These are phyloP conservation scores for Teunomyces cretensis DNA, from an alignment of 805 yeast genomes.

Conservation along the genomic window DNA sequence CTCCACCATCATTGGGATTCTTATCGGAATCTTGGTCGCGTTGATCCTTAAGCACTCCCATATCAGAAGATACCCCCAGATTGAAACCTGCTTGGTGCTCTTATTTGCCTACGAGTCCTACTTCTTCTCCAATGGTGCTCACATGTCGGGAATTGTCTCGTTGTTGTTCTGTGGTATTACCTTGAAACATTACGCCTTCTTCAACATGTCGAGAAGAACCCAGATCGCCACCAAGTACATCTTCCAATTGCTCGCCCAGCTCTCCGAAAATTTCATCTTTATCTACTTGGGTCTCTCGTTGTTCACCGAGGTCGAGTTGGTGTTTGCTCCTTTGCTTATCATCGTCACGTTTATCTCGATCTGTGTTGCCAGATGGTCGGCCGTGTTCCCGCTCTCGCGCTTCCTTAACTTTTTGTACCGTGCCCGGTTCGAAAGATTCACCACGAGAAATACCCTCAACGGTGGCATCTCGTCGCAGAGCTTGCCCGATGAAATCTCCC, in stretches of 20 bases:
- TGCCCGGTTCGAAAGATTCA: slow-evolving; percentile 49
- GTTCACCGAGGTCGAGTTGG: slow-evolving; percentile 94
- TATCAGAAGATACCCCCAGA: slow-evolving; percentile 91
- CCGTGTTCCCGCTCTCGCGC: slow-evolving; percentile 91
- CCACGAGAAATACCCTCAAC: slow-evolving; percentile 21
- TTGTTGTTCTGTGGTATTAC: slow-evolving; percentile 95
- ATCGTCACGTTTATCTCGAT: slow-evolving; percentile 87
- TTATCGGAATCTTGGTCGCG: slow-evolving; percentile 87
- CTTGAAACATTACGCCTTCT: slow-evolving; percentile 93
- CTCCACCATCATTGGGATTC: slow-evolving; percentile 84
- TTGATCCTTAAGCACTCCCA: slow-evolving; percentile 87
- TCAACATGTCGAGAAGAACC: slow-evolving; percentile 94
- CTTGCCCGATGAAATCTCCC: slow-evolving; percentile 85
- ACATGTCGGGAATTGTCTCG: slow-evolving; percentile 98
- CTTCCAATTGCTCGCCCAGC: slow-evolving; percentile 90
- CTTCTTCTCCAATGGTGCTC: slow-evolving; percentile 97
- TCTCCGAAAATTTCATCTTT: slow-evolving; percentile 95
- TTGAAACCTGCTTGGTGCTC: slow-evolving; percentile 90
- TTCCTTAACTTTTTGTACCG: slow-evolving; percentile 78
- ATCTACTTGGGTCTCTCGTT: slow-evolving; percentile 91
- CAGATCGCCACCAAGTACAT: slow-evolving; percentile 95
- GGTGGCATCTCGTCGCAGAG: slow-evolving; percentile 44
- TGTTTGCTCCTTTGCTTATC: slow-evolving; percentile 89
- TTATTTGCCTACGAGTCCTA: slow-evolving; percentile 93
- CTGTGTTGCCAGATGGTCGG: slow-evolving; percentile 94